Evolutionary conservation across 495 filamentous ascomycete species (phyloP).

Genomic region (Xylaria grammica): DNA sequence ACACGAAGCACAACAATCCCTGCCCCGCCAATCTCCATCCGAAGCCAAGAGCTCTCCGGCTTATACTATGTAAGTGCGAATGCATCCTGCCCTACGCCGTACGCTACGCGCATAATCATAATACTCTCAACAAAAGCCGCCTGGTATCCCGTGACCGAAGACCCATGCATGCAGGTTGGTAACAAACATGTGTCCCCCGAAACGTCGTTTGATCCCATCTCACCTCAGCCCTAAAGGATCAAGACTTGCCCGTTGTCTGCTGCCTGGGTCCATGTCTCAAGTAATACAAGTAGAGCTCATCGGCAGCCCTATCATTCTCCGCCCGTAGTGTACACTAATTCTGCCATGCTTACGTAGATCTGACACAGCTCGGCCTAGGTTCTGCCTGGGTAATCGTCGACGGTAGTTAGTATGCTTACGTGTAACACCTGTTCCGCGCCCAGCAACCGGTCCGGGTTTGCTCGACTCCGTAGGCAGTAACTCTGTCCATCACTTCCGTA

Average conservation of each 20-base stretch:
- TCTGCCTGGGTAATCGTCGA: not conserved
- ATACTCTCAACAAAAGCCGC: not conserved
- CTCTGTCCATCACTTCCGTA: no score
- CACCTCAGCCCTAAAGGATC: slow-evolving; percentile 8
- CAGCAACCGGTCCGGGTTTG: not conserved
- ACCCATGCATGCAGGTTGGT: slow-evolving; percentile 5
- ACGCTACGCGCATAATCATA: not conserved
- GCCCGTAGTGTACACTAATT: not conserved
- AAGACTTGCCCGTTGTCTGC: not conserved
- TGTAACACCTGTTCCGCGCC: not conserved
- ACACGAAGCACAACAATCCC: not conserved
- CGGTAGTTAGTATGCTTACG: not conserved
- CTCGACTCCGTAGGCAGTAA: not conserved
- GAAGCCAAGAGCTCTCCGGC: not conserved
- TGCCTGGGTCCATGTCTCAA: not conserved
- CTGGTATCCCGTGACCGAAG: slow-evolving; percentile 15
- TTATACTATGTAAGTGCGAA: not conserved
- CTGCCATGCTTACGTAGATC: not conserved
- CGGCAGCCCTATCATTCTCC: not conserved
- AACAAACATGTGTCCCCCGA: not conserved
- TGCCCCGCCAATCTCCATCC: slow-evolving; percentile 2
- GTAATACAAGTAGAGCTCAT: not conserved
- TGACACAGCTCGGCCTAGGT: not conserved
- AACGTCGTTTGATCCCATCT: not conserved
- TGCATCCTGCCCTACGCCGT: not conserved